A percentile compares a stretch with the other conserved stretches of the same genome.
Evolutionary conservation across 805 yeast genomes (phyloP).

Genomic region (Candida cerambycidarum): DNA sequence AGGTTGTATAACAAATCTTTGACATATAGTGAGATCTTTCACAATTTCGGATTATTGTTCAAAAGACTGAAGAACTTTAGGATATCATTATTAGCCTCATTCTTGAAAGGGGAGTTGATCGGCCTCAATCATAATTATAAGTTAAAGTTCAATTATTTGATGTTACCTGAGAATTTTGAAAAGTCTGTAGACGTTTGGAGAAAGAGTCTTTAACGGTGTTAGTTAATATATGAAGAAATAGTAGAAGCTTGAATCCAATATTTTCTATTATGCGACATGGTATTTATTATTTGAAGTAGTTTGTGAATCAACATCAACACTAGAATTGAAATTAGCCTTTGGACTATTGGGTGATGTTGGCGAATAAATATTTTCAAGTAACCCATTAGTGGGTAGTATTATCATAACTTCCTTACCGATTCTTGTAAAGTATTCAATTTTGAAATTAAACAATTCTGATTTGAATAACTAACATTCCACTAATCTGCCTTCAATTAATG

Average conservation of each 20-base stretch:
- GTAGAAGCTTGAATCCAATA: too few relatives aligned
- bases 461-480: constrained; percentile 38
- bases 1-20: constrained; percentile 37
- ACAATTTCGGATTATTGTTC: constrained; percentile 30
- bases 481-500: too few relatives aligned
- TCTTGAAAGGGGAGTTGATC: constrained; percentile 28
- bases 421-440: constrained; percentile 9
- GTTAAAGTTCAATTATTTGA: constrained; percentile 32
- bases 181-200: constrained; percentile 28
- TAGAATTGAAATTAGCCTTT: too few relatives aligned
- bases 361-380: neutral
- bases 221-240: too few relatives aligned
- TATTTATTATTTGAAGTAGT: neutral
- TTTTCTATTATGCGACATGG: too few relatives aligned
- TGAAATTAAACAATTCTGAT: constrained; percentile 41
- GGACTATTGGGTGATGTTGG: too few relatives aligned
- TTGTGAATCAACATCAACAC: too few relatives aligned
- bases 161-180: constrained; percentile 33
- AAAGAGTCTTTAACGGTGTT: neutral
- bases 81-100: constrained; percentile 21
- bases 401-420: constrained; percentile 7
- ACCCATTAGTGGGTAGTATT: constrained; percentile 6
- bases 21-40: constrained; percentile 34
- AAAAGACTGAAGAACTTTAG: constrained; percentile 29
- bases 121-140: constrained; percentile 23